A percentile compares a stretch with the other conserved stretches of the same genome.
Evolutionary conservation across 108 stramenopile species (phyloP).

Genomic region (Aurantiochytrium sp.): DNA sequence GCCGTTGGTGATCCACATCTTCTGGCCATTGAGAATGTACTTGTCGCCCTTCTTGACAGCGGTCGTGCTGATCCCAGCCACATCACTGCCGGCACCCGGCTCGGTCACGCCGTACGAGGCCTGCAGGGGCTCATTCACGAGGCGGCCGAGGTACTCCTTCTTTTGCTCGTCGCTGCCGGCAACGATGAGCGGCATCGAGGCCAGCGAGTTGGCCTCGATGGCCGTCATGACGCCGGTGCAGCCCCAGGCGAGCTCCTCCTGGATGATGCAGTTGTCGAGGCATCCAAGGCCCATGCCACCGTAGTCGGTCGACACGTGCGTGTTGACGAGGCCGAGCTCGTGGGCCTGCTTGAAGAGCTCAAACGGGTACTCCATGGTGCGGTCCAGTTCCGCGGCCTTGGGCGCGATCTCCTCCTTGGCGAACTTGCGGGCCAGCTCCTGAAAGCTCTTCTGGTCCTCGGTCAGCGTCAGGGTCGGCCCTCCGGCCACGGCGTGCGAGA

Average conservation of each 20-base stretch:
- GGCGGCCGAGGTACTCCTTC: constrained; percentile 25
- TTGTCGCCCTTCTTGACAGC: constrained; percentile 32
- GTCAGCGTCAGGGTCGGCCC: constrained; percentile 13
- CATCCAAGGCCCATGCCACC: constrained; percentile 24
- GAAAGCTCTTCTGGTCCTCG: constrained; percentile 28
- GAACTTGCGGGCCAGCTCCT: constrained; percentile 22
- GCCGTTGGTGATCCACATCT: constrained; percentile 34
- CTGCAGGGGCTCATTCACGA: constrained; percentile 24
- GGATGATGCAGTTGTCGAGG: constrained; percentile 26
- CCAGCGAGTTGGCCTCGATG: constrained; percentile 38
- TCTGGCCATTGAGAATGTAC: constrained; percentile 28
- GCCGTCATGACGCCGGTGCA: constrained; percentile 35
- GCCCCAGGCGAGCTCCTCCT: constrained; percentile 35
- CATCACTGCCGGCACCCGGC: constrained; percentile 26
- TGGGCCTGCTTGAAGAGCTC: constrained; percentile 28
- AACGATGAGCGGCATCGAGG: constrained; percentile 25
- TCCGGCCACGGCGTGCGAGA: neutral
- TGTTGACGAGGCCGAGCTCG: constrained; percentile 35
- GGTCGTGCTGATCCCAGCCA: constrained; percentile 18
- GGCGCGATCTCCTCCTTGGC: constrained; percentile 27
- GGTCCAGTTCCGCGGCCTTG: constrained; percentile 21
- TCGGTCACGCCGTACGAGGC: constrained; percentile 31
- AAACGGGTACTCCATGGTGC: constrained; percentile 25
- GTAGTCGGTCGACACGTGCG: constrained; percentile 24
- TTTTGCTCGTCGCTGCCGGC: constrained; percentile 30